phyloP scores from a whole-genome alignment of 1,284 basidiomycete genomes.

The Kwoniella shivajii region DNA sequence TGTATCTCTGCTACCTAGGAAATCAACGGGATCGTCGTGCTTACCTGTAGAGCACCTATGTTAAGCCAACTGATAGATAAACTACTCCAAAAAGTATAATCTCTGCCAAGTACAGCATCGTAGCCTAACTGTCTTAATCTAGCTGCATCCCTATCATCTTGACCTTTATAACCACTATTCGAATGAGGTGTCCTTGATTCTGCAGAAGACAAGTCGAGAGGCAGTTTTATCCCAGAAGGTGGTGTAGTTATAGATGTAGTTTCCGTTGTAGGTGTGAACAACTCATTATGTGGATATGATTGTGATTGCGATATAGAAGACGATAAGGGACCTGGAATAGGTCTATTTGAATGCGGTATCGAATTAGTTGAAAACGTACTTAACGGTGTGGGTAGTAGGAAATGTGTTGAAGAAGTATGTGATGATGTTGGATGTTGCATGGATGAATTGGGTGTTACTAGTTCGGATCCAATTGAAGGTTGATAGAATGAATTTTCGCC shows the following conservation, averaged over 20 bases:
- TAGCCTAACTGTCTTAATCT: conserved; percentile 51
- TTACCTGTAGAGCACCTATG: conserved; percentile 47
- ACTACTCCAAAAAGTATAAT: conserved; percentile 54
- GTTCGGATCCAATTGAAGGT: not conserved
- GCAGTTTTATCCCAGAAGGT: conserved; percentile 4
- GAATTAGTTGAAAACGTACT: conserved; percentile 3
- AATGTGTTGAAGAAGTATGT: conserved; percentile 4
- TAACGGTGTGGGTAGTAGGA: conserved; percentile 6
- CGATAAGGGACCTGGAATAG: conserved; percentile 40
- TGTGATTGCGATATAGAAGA: conserved; percentile 2
- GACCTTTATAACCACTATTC: conserved; percentile 7
- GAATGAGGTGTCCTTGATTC: not conserved
- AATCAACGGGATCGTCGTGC: conserved; percentile 7
- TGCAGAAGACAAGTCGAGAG: conserved; percentile 4
- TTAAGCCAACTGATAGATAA: conserved; percentile 48
- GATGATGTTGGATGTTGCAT: conserved; percentile 2
- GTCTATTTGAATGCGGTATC: conserved; percentile 36
- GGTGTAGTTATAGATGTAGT: conserved; percentile 4
- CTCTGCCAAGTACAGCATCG: conserved; percentile 49
- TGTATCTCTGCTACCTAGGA: not conserved
- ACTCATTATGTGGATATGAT: not conserved
- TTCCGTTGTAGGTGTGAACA: not conserved
- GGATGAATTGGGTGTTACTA: conserved; percentile 1
- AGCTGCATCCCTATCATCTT: conserved; percentile 45
- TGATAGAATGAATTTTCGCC: not conserved